phyloP scores from a whole-genome alignment of 768 basidiomycete species.

The Termitomyces sp. region DNA sequence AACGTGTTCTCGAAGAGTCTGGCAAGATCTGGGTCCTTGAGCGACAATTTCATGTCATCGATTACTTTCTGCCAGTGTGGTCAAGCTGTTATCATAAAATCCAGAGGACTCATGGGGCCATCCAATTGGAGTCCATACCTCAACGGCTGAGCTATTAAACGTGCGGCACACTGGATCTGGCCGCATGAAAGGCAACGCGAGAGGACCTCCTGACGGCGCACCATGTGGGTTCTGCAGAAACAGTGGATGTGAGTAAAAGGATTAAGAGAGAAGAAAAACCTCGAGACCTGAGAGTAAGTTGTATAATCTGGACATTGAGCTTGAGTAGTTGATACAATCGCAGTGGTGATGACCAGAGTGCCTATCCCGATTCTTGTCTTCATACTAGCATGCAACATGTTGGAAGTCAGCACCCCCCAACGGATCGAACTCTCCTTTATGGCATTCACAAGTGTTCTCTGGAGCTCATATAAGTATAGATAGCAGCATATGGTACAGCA shows the following conservation, averaged over 20 bases:
- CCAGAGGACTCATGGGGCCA: background rate
- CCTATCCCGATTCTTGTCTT: constrained; percentile 25
- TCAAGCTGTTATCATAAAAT: background rate
- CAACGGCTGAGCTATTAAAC: constrained; percentile 73
- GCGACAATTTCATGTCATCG: constrained; percentile 63
- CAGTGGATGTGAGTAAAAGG: constrained; percentile 1
- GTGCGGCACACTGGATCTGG: constrained; percentile 69
- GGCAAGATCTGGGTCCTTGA: constrained; percentile 78
- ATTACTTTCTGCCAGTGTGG: constrained; percentile 65
- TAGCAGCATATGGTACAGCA: constrained; percentile 18
- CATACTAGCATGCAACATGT: constrained; percentile 9
- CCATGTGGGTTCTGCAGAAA: constrained; percentile 54
- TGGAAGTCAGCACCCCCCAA: background rate
- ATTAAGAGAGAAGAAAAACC: background rate
- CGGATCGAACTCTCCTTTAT: constrained; percentile 15
- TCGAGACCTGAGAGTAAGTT: constrained; percentile 49
- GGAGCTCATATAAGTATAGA: constrained; percentile 15
- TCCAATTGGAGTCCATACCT: constrained; percentile 38
- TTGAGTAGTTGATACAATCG: constrained; percentile 24
- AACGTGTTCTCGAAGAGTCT: constrained; percentile 81
- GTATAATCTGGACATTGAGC: constrained; percentile 65
- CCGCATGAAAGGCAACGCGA: constrained; percentile 71
- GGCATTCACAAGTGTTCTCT: constrained; percentile 8
- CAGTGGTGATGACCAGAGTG: constrained; percentile 24
- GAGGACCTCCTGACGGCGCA: constrained; percentile 54